Percentiles rank a stretch among this genome's conserved stretches.
Evolutionary conservation across 2,329 filamentous ascomycete species (phyloP).

Genomic region (Phialophora macrospora): DNA sequence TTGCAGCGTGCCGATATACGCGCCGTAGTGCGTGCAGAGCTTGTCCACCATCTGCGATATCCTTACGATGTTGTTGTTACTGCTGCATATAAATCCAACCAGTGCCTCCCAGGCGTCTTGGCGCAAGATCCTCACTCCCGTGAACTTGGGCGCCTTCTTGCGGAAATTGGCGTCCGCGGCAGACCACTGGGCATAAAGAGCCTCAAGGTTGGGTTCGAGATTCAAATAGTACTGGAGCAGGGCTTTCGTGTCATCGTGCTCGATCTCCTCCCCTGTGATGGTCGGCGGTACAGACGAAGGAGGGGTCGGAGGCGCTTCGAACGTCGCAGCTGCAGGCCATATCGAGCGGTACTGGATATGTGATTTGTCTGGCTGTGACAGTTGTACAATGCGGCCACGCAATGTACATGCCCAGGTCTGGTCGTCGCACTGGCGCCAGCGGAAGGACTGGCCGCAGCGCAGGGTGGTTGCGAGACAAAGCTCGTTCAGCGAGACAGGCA

Average conservation of each 20-base stretch:
- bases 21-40: conserved; percentile 83
- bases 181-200: conserved; percentile 87
- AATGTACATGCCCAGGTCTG: conserved; percentile 92
- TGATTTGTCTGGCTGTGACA: conserved; percentile 75
- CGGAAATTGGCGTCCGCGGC: conserved; percentile 83
- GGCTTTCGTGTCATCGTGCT: conserved; percentile 64
- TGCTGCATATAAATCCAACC: conserved; percentile 95
- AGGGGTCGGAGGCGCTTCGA: conserved; percentile 46
- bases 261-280: conserved; percentile 39
- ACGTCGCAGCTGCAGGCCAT: conserved; percentile 49
- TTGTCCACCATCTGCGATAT: conserved; percentile 98
- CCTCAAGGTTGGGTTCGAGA: conserved; percentile 73
- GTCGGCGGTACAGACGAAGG: conserved; percentile 46
- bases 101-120: conserved; percentile 97
- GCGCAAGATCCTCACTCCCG: conserved; percentile 86
- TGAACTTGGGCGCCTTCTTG: conserved; percentile 82
- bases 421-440: conserved; percentile 79
- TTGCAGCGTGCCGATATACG: conserved; percentile 71
- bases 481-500: conserved; percentile 81
- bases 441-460: conserved; percentile 92
- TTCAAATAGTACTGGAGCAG: conserved; percentile 87
- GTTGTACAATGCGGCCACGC: conserved; percentile 79
- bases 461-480: conserved; percentile 93
- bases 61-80: conserved; percentile 95
- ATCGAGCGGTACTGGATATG: conserved; percentile 80